Evolutionary conservation across 2,329 filamentous ascomycete genomes (phyloP).

Genomic region (Ophiostoma sp.): DNA sequence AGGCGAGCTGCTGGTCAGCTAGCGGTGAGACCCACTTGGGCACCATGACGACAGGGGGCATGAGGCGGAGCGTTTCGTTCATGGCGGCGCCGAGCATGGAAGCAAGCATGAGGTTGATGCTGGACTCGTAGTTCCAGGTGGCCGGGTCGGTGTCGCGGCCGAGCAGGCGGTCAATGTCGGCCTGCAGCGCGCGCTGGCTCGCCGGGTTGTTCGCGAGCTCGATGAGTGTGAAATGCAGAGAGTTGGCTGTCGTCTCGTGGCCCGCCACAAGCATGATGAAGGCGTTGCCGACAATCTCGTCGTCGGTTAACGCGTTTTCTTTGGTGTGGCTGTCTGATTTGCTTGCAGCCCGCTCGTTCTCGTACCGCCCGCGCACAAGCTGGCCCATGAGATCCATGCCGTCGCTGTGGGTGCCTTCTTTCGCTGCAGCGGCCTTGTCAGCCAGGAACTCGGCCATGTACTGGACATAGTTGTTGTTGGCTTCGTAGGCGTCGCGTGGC

Average conservation of each 20-base stretch:
- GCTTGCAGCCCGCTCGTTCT: conserved; percentile 28
- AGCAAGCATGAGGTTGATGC: conserved; percentile 59
- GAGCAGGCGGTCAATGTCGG: conserved; percentile 62
- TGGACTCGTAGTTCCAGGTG: conserved; percentile 65
- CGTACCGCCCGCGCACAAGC: conserved; percentile 42
- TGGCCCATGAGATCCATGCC: conserved; percentile 48
- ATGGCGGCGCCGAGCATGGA: conserved; percentile 68
- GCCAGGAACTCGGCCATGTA: conserved; percentile 67
- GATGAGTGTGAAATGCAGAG: conserved; percentile 64
- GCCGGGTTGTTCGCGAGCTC: conserved; percentile 60
- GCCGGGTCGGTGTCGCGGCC: conserved; percentile 47
- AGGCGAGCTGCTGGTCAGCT: conserved; percentile 50
- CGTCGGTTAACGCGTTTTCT: conserved; percentile 42
- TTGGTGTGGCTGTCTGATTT: conserved; percentile 16
- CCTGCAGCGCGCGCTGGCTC: conserved; percentile 61
- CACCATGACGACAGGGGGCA: conserved; percentile 65
- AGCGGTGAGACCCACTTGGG: conserved; percentile 56
- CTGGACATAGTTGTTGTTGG: conserved; percentile 57
- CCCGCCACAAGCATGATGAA: conserved; percentile 66
- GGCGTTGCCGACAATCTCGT: conserved; percentile 67
- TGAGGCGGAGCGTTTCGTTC: conserved; percentile 69
- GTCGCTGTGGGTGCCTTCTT: conserved; percentile 31
- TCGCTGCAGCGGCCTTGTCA: conserved; percentile 48
- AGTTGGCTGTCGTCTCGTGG: conserved; percentile 75
- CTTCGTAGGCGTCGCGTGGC: conserved; percentile 46